Evolutionary conservation across 148 eudicot species (phyloP).

Genomic region (Spergularia bocconei): DNA sequence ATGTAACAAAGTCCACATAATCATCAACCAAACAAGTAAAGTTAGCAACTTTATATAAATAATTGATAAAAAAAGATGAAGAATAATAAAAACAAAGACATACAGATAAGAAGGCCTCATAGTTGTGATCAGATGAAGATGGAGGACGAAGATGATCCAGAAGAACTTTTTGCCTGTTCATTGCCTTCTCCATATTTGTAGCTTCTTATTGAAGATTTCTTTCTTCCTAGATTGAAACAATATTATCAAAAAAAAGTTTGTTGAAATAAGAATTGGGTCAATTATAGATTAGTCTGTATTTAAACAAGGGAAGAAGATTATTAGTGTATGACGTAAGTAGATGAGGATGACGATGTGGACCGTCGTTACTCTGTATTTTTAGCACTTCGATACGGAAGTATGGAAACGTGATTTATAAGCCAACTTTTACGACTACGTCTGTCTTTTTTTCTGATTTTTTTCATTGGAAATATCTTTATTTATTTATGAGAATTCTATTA

Average conservation of each 20-base stretch:
- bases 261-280: background rate
- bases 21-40: background rate
- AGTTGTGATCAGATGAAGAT: constrained; percentile 33
- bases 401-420: background rate
- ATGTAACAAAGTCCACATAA: background rate
- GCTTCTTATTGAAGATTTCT: background rate
- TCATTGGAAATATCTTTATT: too few relatives aligned
- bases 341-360: background rate
- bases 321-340: background rate
- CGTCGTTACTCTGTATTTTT: background rate
- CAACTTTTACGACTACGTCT: background rate
- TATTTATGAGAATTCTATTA: too few relatives aligned
- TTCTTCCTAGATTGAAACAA: background rate
- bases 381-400: constrained; percentile 11
- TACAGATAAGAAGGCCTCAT: constrained; percentile 39
- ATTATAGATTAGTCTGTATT: too few relatives aligned
- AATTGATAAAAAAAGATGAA: background rate
- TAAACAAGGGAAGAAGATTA: too few relatives aligned
- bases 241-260: background rate
- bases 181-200: constrained; percentile 40
- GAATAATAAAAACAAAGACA: background rate
- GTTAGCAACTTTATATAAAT: background rate
- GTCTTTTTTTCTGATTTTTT: too few relatives aligned
- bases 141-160: constrained; percentile 49
- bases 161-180: constrained; percentile 43